A percentile compares a stretch with the other conserved stretches of the same genome.
These are phyloP conservation scores for Diaporthe longicolla DNA, from an alignment of 2,329 filamentous ascomycete genomes.

Conservation along the genomic window DNA sequence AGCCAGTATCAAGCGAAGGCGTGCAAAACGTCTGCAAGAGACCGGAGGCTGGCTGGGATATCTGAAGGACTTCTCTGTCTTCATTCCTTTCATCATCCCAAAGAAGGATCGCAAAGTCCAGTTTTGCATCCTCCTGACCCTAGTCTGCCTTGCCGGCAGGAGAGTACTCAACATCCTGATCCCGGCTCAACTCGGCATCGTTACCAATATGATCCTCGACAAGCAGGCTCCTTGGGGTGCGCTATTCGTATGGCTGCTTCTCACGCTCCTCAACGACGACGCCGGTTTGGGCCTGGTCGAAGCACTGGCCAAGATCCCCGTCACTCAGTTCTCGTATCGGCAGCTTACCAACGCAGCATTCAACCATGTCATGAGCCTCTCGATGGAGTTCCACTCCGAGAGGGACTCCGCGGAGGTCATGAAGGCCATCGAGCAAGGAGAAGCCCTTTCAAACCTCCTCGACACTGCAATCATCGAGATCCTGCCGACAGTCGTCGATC, in stretches of 20 bases:
- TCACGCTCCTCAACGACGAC: not conserved
- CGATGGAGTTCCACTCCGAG: constrained; percentile 78
- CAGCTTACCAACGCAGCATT: constrained; percentile 73
- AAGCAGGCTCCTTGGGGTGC: constrained; percentile 2
- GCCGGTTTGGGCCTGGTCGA: not conserved
- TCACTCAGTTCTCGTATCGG: constrained; percentile 71
- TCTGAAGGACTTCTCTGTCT: constrained; percentile 39
- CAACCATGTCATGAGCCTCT: constrained; percentile 76
- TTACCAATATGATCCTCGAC: constrained; percentile 12
- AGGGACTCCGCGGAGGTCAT: constrained; percentile 76
- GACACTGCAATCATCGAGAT: constrained; percentile 73
- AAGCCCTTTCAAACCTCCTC: constrained; percentile 70
- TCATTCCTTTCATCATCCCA: constrained; percentile 21
- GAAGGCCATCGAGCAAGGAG: constrained; percentile 74
- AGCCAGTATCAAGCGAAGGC: constrained; percentile 20
- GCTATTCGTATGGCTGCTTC: constrained; percentile 9
- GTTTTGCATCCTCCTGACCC: not conserved
- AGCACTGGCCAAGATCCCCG: constrained; percentile 54
- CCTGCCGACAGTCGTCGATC: constrained; percentile 73
- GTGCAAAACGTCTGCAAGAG: constrained; percentile 9
- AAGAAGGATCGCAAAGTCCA: constrained; percentile 26
- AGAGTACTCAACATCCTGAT: constrained; percentile 14
- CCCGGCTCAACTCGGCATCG: constrained; percentile 16
- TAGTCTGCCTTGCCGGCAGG: not conserved
- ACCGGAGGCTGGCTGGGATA: constrained; percentile 39